Evolutionary conservation across 441 rosid species (phyloP).

Genomic region (Adansonia grandidieri): DNA sequence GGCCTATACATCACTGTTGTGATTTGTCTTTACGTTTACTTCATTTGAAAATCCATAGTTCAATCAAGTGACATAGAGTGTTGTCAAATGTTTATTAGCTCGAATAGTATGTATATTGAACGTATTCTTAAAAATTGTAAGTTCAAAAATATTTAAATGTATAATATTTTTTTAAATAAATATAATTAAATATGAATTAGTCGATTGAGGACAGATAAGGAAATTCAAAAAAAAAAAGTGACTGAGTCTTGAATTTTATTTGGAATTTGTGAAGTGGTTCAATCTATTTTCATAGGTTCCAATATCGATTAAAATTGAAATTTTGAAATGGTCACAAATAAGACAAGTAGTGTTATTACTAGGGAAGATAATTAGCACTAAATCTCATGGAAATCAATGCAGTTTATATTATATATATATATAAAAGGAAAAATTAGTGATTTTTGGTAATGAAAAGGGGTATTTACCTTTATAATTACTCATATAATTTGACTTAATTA

Average conservation of each 20-base stretch:
- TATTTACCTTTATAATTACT: conserved; percentile 23
- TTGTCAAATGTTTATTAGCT: not conserved
- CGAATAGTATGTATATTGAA: not conserved
- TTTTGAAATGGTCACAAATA: conserved; percentile 25
- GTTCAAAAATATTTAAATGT: not conserved
- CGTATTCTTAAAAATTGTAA: not conserved
- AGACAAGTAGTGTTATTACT: conserved; percentile 16
- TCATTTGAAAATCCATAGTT: no score
- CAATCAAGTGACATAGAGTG: no score
- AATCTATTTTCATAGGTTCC: conserved; percentile 16
- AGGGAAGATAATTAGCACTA: conserved; percentile 18
- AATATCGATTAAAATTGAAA: conserved; percentile 9
- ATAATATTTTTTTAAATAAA: not conserved
- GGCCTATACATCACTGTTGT: not conserved
- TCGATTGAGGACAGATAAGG: not conserved
- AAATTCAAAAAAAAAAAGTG: not conserved
- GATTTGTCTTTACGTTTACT: not conserved
- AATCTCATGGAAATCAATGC: conserved; percentile 34
- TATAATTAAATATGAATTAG: not conserved
- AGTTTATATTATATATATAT: conserved; percentile 8
- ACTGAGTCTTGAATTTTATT: not conserved
- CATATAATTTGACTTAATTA: conserved; percentile 23
- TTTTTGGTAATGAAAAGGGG: conserved; percentile 35
- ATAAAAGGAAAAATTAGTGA: conserved; percentile 23
- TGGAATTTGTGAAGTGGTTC: conserved; percentile 19